Conservation (phyloP, 2,329 filamentous ascomycete species). For the Ophiostoma sp. region DNA sequence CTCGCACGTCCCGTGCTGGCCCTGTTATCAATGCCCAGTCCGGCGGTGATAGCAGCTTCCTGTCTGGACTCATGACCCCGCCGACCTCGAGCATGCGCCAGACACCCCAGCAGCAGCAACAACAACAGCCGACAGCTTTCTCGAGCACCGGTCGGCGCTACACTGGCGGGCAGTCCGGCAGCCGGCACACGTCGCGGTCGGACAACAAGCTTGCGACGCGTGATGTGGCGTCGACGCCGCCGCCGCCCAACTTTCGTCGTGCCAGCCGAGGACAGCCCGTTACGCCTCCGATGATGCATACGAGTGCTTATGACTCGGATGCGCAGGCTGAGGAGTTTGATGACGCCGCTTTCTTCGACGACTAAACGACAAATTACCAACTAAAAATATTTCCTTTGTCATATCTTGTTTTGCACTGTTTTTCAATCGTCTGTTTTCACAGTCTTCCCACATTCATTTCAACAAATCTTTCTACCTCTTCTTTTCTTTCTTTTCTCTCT, state of each 20-base stretch:
- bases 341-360: constrained; percentile 60
- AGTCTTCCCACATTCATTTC: not conserved
- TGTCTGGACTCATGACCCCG: constrained; percentile 85
- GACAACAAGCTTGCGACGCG: constrained; percentile 44
- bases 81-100: constrained; percentile 72
- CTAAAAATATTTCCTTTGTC: constrained; percentile 2
- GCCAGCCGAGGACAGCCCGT: constrained; percentile 45
- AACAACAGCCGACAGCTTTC: constrained; percentile 60
- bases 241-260: constrained; percentile 35
- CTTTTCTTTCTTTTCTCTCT: not conserved
- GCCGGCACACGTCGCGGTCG: constrained; percentile 35
- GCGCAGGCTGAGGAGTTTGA: constrained; percentile 61
- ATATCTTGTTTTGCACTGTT: not conserved
- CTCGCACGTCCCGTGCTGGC: constrained; percentile 51
- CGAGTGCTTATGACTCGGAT: constrained; percentile 61
- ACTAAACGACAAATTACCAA: constrained; percentile 32
- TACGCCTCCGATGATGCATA: constrained; percentile 63
- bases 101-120: constrained; percentile 44
- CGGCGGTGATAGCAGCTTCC: constrained; percentile 53
- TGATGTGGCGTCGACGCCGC: constrained; percentile 43
- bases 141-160: constrained; percentile 60
- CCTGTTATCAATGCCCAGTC: constrained; percentile 40
- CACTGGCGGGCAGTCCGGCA: constrained; percentile 52
- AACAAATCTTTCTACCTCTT: not conserved
- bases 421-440: not conserved